Evolutionary conservation across 1,139 yeast species (phyloP).

Genomic region (Zygoascus hellenicus): DNA sequence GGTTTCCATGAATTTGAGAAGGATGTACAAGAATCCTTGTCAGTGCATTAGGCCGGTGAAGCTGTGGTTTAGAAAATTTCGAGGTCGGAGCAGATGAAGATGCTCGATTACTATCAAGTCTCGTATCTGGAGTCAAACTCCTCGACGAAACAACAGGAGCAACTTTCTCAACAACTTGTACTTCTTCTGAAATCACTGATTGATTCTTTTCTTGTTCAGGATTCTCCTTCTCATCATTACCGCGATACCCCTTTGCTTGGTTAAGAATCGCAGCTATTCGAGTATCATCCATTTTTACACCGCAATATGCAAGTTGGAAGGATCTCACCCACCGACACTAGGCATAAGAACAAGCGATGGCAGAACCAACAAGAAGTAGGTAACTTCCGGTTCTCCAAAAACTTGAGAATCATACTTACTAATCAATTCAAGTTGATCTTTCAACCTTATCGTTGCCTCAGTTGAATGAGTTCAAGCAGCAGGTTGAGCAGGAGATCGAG

Average conservation of each 20-base stretch:
- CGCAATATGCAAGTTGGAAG: neutral
- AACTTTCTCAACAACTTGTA: neutral
- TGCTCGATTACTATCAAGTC: neutral
- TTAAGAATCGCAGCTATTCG: slow-evolving; percentile 5
- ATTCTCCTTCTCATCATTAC: neutral
- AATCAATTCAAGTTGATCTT: slow-evolving; percentile 43
- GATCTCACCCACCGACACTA: neutral
- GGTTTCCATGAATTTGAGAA: slow-evolving; percentile 53
- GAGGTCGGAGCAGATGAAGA: neutral
- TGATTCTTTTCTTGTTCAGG: neutral
- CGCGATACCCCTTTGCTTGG: slow-evolving; percentile 5
- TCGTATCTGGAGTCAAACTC: neutral
- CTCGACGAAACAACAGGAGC: neutral
- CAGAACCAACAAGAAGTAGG: slow-evolving; percentile 19
- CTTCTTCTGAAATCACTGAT: neutral
- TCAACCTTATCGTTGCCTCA: slow-evolving; percentile 75
- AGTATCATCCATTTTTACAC: slow-evolving; percentile 3
- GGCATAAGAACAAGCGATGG: slow-evolving; percentile 7
- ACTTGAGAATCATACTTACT: slow-evolving; percentile 6
- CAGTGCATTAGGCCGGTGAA: slow-evolving; percentile 16
- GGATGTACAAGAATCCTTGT: slow-evolving; percentile 42
- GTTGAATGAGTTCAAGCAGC: slow-evolving; percentile 73
- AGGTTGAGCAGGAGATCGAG: slow-evolving; percentile 77
- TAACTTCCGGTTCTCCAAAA: neutral
- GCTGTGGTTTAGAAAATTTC: slow-evolving; percentile 7